Conservation (phyloP, 129 eudicot species). For the Tagetes patula region DNA sequence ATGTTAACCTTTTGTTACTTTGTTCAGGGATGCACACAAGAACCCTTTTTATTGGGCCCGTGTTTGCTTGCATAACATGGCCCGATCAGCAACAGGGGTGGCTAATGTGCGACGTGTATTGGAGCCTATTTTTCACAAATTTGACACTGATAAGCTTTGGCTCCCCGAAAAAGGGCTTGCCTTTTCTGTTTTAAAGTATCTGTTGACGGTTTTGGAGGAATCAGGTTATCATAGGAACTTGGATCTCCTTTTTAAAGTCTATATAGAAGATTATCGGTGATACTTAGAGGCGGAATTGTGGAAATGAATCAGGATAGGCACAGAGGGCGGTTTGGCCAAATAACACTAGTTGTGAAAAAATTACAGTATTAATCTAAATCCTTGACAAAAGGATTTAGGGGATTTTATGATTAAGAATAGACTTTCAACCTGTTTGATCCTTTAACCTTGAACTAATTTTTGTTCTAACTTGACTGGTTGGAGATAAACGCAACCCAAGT, state of each 20-base stretch:
- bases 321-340: not conserved
- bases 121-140: slow-evolving; percentile 67
- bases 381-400: not conserved
- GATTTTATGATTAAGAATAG: not conserved
- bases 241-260: not conserved
- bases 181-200: slow-evolving; percentile 52
- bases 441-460: not conserved
- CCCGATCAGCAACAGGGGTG: slow-evolving; percentile 68
- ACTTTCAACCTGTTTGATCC: not conserved
- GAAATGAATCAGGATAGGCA: not conserved
- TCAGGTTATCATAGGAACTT: slow-evolving; percentile 46
- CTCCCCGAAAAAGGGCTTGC: slow-evolving; percentile 68
- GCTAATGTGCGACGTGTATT: slow-evolving; percentile 77
- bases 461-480: not conserved
- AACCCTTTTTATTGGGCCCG: slow-evolving; percentile 77
- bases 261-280: not conserved
- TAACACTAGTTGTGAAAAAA: not conserved
- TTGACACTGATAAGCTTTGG: slow-evolving; percentile 73
- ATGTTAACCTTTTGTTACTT: not conserved
- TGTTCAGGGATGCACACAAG: slow-evolving; percentile 55
- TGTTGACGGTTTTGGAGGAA: slow-evolving; percentile 67
- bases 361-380: not conserved
- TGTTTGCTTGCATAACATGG: slow-evolving; percentile 78
- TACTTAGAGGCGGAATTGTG: not conserved
- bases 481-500: not conserved